Conservation (phyloP, 192 early-diverging fungal genomes). For the Backusella sp. region DNA sequence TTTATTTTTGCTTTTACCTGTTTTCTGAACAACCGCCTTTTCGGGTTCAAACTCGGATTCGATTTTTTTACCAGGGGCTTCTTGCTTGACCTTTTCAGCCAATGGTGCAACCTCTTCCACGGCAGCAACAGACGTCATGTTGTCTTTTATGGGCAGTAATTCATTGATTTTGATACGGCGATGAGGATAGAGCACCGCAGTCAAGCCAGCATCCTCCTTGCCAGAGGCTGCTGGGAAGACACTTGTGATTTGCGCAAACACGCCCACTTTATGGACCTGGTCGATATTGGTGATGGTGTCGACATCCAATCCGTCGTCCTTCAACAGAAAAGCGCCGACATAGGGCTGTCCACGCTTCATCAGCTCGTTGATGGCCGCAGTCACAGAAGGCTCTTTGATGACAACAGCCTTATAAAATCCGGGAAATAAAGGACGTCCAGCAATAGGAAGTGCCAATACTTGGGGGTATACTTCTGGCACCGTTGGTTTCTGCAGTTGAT, state of each 20-base stretch:
- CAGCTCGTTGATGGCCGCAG: constrained; percentile 87
- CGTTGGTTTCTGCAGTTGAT: constrained; percentile 67
- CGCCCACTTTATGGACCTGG: constrained; percentile 88
- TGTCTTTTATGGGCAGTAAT: constrained; percentile 47
- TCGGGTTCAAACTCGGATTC: constrained; percentile 8
- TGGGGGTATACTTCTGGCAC: constrained; percentile 94
- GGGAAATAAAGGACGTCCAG: constrained; percentile 91
- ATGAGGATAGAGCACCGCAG: constrained; percentile 96
- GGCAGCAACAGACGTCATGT: constrained; percentile 12
- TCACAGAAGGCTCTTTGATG: constrained; percentile 92
- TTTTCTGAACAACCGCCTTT: not conserved
- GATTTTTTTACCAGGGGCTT: not conserved
- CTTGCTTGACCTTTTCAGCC: not conserved
- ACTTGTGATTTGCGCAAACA: constrained; percentile 97
- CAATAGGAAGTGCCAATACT: constrained; percentile 90
- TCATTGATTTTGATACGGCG: constrained; percentile 82
- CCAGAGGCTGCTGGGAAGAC: constrained; percentile 72
- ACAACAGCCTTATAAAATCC: constrained; percentile 98
- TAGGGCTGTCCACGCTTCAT: constrained; percentile 95
- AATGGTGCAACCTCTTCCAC: constrained; percentile 12
- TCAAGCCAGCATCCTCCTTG: constrained; percentile 75
- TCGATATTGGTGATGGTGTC: constrained; percentile 74
- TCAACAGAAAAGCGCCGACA: constrained; percentile 91
- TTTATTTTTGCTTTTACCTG: not conserved
- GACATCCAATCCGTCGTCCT: constrained; percentile 84